phyloP scores from a whole-genome alignment of 2,329 filamentous ascomycete genomes.

The Botrytis fabae region DNA sequence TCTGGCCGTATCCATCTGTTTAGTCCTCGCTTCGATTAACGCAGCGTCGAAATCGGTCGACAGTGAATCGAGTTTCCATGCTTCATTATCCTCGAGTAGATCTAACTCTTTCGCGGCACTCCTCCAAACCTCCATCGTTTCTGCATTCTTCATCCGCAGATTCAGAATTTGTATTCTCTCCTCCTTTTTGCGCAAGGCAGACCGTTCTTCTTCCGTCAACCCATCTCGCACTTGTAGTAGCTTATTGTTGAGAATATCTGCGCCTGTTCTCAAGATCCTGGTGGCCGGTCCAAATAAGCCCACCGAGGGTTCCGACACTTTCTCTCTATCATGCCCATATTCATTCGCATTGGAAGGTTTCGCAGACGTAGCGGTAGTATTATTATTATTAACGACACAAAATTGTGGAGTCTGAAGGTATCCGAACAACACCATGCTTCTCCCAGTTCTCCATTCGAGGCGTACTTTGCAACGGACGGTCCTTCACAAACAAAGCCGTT shows the following conservation, averaged over 20 bases:
- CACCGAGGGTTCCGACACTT: constrained; percentile 25
- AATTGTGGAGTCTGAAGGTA: constrained; percentile 31
- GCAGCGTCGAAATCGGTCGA: constrained; percentile 58
- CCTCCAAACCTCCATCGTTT: constrained; percentile 71
- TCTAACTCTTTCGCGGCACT: constrained; percentile 76
- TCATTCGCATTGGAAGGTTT: not conserved
- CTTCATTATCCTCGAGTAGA: constrained; percentile 73
- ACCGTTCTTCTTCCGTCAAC: constrained; percentile 48
- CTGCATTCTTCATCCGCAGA: constrained; percentile 65
- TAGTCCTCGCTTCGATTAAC: constrained; percentile 68
- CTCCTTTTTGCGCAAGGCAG: constrained; percentile 50
- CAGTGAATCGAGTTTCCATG: constrained; percentile 70
- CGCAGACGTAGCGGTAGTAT: constrained; percentile 11
- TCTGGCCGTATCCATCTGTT: constrained; percentile 73
- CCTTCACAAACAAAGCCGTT: constrained; percentile 1
- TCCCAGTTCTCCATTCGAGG: constrained; percentile 20
- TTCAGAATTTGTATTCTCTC: constrained; percentile 63
- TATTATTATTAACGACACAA: constrained; percentile 30
- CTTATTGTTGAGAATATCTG: constrained; percentile 35
- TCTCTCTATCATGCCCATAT: constrained; percentile 4
- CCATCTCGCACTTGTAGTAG: constrained; percentile 37
- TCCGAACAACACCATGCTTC: constrained; percentile 37
- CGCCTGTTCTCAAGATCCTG: constrained; percentile 33
- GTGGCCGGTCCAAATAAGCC: constrained; percentile 34
- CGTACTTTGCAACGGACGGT: not conserved